Conservation (phyloP, 106 monocot species). For the Acorus gramineus region DNA sequence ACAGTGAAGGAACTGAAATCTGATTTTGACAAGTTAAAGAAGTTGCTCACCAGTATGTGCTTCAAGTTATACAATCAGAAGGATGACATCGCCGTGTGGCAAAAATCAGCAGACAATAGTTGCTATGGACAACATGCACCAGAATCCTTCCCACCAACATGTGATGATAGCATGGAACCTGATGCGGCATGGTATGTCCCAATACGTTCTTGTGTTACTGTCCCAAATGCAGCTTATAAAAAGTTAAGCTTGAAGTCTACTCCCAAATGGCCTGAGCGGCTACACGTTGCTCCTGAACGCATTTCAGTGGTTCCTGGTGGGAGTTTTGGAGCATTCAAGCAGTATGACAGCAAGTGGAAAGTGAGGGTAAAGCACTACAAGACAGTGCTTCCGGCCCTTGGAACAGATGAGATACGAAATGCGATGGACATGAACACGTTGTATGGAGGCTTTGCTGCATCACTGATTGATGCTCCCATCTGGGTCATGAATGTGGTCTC, state of each 20-base stretch:
- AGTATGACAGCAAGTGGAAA: constrained; percentile 21
- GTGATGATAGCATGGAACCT: constrained; percentile 19
- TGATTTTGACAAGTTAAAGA: constrained; percentile 18
- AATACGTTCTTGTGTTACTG: constrained; percentile 14
- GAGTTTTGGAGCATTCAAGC: constrained; percentile 20
- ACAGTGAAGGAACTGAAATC: constrained; percentile 20
- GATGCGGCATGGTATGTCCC: constrained; percentile 25
- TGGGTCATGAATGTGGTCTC: constrained; percentile 36
- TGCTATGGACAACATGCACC: constrained; percentile 12
- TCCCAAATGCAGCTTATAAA: constrained; percentile 13
- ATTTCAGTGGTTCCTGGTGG: constrained; percentile 19
- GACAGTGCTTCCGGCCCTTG: constrained; percentile 17
- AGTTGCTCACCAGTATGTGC: constrained; percentile 24
- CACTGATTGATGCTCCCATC: constrained; percentile 10
- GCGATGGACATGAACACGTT: constrained; percentile 32
- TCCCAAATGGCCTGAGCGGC: constrained; percentile 24
- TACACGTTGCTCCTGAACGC: constrained; percentile 17
- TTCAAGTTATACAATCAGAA: constrained; percentile 25
- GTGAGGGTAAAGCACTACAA: constrained; percentile 19
- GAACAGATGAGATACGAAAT: constrained; percentile 18
- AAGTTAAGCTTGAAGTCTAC: constrained; percentile 13
- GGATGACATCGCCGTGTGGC: constrained; percentile 30
- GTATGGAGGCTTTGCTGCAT: constrained; percentile 26
- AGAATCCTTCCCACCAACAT: constrained; percentile 10
- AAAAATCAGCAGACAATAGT: constrained; percentile 15